Evolutionary conservation across 108 stramenopile genomes (phyloP).

Genomic region (Skeletonema costatum): DNA sequence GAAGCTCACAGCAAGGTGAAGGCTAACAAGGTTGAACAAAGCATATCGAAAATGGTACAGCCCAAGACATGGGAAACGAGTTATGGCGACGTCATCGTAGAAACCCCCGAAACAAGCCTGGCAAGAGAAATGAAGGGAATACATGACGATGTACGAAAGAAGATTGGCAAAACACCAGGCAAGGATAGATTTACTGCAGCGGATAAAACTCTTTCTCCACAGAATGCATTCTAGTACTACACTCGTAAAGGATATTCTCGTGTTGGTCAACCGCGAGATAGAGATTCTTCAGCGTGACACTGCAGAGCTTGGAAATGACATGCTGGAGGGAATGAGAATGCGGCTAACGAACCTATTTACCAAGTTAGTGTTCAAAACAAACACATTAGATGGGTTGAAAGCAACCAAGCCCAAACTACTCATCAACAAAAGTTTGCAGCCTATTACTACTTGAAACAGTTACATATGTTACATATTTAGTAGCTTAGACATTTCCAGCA

Average conservation of each 20-base stretch:
- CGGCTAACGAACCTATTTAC: constrained; percentile 21
- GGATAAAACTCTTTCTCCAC: constrained; percentile 23
- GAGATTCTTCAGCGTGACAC: constrained; percentile 28
- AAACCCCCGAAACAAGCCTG: constrained; percentile 22
- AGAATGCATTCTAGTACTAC: constrained; percentile 2
- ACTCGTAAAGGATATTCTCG: constrained; percentile 26
- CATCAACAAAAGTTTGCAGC: background rate
- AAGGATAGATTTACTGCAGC: constrained; percentile 24
- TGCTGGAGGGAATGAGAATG: constrained; percentile 28
- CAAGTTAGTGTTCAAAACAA: constrained; percentile 16
- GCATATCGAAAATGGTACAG: constrained; percentile 13
- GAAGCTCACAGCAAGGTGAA: constrained; percentile 8
- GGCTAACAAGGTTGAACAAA: constrained; percentile 3
- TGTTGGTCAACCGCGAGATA: constrained; percentile 32
- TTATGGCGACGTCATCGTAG: constrained; percentile 24
- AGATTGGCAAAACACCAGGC: constrained; percentile 14
- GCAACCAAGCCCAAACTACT: background rate
- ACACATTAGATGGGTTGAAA: background rate
- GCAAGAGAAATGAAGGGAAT: constrained; percentile 35
- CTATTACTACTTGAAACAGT: background rate
- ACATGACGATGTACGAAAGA: constrained; percentile 16
- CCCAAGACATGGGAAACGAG: constrained; percentile 23
- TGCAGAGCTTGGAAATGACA: constrained; percentile 29
- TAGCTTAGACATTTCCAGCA: constrained; percentile 34
- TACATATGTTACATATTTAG: background rate